These are phyloP conservation scores for Pisolithus marmoratus DNA, from an alignment of 768 basidiomycete genomes.

Conservation along the genomic window DNA sequence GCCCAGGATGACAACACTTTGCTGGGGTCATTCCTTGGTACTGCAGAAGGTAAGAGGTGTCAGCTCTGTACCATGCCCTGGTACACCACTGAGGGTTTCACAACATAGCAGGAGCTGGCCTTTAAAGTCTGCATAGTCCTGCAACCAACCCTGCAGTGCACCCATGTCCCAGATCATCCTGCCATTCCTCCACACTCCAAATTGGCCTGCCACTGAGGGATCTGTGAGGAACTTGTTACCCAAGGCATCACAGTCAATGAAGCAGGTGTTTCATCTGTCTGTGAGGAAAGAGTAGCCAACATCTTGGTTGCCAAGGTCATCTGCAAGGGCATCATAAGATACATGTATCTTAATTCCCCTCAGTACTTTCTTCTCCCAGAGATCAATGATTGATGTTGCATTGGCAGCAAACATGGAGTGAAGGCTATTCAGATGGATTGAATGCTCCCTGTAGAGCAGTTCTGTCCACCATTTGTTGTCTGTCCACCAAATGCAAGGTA, in stretches of 20 bases:
- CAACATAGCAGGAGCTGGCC: conserved; percentile 2
- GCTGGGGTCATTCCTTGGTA: not conserved
- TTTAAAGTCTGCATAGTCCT: not conserved
- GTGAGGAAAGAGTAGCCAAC: conserved; percentile 2
- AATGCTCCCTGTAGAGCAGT: conserved; percentile 1
- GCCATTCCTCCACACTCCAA: too few relatives aligned
- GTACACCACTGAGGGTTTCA: too few relatives aligned
- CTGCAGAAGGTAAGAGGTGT: too few relatives aligned
- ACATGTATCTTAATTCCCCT: not conserved
- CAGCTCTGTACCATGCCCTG: too few relatives aligned
- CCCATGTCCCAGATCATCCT: too few relatives aligned
- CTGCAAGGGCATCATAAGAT: not conserved
- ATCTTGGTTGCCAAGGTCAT: not conserved
- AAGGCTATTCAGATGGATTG: not conserved
- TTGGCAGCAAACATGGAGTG: not conserved
- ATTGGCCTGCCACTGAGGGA: too few relatives aligned
- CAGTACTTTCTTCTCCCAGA: conserved; percentile 15
- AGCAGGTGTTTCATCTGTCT: not conserved
- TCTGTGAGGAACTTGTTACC: too few relatives aligned
- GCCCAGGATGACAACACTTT: conserved; percentile 13
- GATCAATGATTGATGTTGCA: not conserved
- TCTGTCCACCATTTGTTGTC: not conserved
- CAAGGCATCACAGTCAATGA: conserved; percentile 5
- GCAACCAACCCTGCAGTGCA: conserved; percentile 7
- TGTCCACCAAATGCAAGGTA: conserved; percentile 4